Evolutionary conservation across 2,329 filamentous ascomycete genomes (phyloP).

Genomic region (Alternaria metachromatica): DNA sequence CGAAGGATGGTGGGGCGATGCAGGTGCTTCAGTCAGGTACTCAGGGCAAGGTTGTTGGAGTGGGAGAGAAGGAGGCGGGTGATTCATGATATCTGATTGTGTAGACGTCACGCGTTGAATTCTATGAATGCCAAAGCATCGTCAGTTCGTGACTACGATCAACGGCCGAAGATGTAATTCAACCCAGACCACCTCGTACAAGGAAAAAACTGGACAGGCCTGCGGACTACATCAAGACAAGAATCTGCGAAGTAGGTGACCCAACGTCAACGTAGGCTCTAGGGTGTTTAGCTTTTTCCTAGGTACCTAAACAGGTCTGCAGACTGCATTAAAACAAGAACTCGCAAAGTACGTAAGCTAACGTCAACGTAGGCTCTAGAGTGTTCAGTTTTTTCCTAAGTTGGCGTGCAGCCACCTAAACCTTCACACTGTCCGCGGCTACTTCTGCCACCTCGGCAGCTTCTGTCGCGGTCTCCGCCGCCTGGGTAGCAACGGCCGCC

Average conservation of each 20-base stretch:
- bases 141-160: not conserved
- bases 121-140: not conserved
- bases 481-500: not conserved
- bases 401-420: not conserved
- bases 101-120: not conserved
- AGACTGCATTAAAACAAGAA: no score
- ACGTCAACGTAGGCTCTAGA: not conserved
- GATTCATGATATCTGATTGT: not conserved
- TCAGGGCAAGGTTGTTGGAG: not conserved
- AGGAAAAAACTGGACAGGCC: no score
- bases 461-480: not conserved
- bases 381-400: not conserved
- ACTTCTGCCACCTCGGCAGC: not conserved
- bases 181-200: no score
- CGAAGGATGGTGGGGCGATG: constrained; percentile 17
- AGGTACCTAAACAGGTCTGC: no score
- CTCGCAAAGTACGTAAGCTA: not conserved
- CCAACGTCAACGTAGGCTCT: not conserved
- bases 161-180: no score
- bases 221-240: no score
- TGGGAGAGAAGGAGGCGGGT: not conserved
- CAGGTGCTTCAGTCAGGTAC: constrained; percentile 14
- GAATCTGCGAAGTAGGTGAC: no score
- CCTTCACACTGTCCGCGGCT: not conserved
- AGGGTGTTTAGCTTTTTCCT: no score